Percentiles rank a stretch among this genome's conserved stretches.
phyloP scores from a whole-genome alignment of 169 alveolate genomes.

The Cryptosporidium sp. region DNA sequence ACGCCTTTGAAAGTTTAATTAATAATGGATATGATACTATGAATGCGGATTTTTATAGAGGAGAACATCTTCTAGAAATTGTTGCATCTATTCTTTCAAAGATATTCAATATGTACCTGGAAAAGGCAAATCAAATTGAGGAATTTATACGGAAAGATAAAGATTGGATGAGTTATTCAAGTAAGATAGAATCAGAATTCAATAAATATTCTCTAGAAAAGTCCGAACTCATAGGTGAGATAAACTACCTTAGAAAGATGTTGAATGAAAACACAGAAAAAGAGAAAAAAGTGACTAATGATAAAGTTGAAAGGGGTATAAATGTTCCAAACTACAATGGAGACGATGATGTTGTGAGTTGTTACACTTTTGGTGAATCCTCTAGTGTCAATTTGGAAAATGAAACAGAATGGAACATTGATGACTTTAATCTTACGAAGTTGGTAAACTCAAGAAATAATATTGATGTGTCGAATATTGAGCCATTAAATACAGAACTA shows the following conservation, averaged over 20 bases:
- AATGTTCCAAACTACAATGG: not conserved
- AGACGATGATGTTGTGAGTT: constrained; percentile 37
- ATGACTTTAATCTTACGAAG: not conserved
- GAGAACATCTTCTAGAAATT: constrained; percentile 11
- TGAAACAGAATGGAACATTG: constrained; percentile 15
- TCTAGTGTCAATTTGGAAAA: constrained; percentile 36
- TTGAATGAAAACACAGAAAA: not conserved
- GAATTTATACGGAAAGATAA: constrained; percentile 1
- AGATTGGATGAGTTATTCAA: constrained; percentile 30
- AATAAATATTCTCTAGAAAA: constrained; percentile 14
- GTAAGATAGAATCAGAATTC: not conserved
- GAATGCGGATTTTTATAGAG: not conserved
- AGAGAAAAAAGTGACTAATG: not conserved
- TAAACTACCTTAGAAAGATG: constrained; percentile 5
- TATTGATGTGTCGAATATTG: not conserved
- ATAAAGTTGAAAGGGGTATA: not conserved
- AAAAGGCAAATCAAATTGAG: not conserved
- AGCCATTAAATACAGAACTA: not conserved
- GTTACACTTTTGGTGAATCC: constrained; percentile 56
- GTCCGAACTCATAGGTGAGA: constrained; percentile 18
- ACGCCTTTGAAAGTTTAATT: not conserved
- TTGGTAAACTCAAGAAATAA: not conserved
- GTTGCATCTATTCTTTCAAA: not conserved
- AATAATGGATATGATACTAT: not conserved
- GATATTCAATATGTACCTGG: constrained; percentile 3